Percentiles rank a stretch among this genome's conserved stretches.
phyloP scores from a whole-genome alignment of 2,329 filamentous ascomycete species.

The Rasamsonia emersonii region DNA sequence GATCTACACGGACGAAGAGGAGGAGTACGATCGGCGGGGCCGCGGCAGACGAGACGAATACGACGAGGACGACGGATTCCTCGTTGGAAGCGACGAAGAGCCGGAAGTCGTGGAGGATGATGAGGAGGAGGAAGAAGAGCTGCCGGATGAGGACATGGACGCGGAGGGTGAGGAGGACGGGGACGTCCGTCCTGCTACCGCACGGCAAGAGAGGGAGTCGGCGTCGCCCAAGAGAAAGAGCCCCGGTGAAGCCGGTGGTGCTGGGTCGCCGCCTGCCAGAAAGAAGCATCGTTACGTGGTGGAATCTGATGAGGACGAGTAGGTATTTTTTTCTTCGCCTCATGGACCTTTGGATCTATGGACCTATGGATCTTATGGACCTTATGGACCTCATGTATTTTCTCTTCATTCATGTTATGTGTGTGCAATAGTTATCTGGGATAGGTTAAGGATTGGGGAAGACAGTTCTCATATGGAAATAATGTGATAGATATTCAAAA shows the following conservation, averaged over 20 bases:
- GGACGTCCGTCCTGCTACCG: slow-evolving; percentile 20
- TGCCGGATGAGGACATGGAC: slow-evolving; percentile 38
- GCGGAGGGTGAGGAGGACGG: slow-evolving; percentile 36
- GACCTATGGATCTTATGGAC: too few species aligned
- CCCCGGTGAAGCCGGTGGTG: slow-evolving; percentile 14
- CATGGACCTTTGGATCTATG: slow-evolving; percentile 7
- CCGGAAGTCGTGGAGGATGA: slow-evolving; percentile 37
- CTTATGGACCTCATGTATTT: too few species aligned
- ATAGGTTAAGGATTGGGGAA: too few species aligned
- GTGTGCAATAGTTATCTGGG: too few species aligned
- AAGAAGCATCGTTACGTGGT: slow-evolving; percentile 41
- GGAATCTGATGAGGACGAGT: slow-evolving; percentile 42
- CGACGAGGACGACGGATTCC: slow-evolving; percentile 73
- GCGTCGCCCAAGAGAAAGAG: slow-evolving; percentile 13
- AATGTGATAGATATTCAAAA: too few species aligned
- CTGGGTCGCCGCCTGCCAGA: slow-evolving; percentile 29
- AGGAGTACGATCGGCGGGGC: slow-evolving; percentile 37
- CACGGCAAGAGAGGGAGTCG: slow-evolving; percentile 18
- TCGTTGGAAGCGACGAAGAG: slow-evolving; percentile 46
- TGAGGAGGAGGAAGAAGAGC: slow-evolving; percentile 33
- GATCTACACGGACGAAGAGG: slow-evolving; percentile 42
- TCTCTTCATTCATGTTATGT: too few species aligned
- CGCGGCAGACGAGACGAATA: slow-evolving; percentile 67
- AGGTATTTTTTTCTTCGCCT: slow-evolving; percentile 7
- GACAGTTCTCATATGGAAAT: too few species aligned